Conservation (phyloP, 345 rosid genomes). For the Psidium guajava region DNA sequence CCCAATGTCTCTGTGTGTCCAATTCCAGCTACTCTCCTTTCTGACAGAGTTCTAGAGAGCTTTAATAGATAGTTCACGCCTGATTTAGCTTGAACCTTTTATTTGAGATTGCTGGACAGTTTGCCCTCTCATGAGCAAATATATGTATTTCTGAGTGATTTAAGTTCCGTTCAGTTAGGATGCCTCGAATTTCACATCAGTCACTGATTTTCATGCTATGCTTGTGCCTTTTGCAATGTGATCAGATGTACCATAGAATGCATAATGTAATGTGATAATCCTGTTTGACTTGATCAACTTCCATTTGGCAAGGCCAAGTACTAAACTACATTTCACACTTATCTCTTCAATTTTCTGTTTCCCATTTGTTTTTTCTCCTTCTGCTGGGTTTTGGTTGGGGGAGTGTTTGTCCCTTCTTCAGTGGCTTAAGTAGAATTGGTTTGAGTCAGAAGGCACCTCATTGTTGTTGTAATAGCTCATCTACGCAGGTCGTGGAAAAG, state of each 20-base stretch:
- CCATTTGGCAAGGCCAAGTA: not conserved
- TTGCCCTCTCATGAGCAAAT: not conserved
- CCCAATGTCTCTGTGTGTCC: not conserved
- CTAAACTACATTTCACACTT: not conserved
- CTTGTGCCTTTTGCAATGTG: not conserved
- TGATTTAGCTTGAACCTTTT: not conserved
- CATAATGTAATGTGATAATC: not conserved
- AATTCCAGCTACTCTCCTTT: not conserved
- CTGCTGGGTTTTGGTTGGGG: not conserved
- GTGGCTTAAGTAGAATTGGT: not conserved
- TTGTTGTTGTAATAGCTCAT: not conserved
- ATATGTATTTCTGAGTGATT: not conserved
- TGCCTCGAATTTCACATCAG: not conserved
- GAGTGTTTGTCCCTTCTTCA: not conserved
- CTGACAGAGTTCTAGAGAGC: not conserved
- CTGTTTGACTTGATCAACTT: not conserved
- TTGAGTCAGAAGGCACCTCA: not conserved
- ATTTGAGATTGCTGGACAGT: not conserved
- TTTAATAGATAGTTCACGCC: not conserved
- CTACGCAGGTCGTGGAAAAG: slow-evolving; percentile 54
- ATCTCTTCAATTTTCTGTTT: not conserved
- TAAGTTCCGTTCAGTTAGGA: not conserved
- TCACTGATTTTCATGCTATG: not conserved
- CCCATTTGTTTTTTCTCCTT: not conserved
- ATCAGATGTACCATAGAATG: not conserved